A percentile compares a stretch with the other conserved stretches of the same genome.
Conservation (phyloP, 2,329 filamentous ascomycete genomes). For the Trichoderma atrobrunneum region DNA sequence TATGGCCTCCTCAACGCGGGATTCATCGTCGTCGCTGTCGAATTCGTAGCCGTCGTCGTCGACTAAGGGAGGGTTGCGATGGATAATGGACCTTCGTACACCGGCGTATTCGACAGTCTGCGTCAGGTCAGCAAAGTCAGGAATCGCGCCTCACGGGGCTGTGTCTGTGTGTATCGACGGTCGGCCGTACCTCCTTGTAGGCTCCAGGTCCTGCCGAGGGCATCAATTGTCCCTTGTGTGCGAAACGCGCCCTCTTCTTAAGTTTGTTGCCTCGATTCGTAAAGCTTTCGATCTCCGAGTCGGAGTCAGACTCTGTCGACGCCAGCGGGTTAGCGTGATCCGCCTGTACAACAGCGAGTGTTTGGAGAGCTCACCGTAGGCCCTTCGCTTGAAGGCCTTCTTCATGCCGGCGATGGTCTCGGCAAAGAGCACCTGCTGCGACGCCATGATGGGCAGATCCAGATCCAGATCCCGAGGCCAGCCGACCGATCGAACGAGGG, state of each 20-base stretch:
- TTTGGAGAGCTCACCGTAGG: slow-evolving; percentile 50
- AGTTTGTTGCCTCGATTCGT: slow-evolving; percentile 78
- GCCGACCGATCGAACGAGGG: slow-evolving; percentile 8
- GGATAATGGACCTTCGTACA: slow-evolving; percentile 68
- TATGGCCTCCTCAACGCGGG: slow-evolving; percentile 58
- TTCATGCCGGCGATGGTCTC: slow-evolving; percentile 68
- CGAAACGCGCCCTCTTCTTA: slow-evolving; percentile 70
- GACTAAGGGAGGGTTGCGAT: slow-evolving; percentile 67
- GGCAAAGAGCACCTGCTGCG: slow-evolving; percentile 60
- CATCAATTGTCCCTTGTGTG: slow-evolving; percentile 67
- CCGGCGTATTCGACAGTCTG: slow-evolving; percentile 73
- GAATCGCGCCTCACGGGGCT: slow-evolving; percentile 17
- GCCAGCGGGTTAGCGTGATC: not conserved
- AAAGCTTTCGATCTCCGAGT: slow-evolving; percentile 65
- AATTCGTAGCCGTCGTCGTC: slow-evolving; percentile 78
- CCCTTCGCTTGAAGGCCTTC: slow-evolving; percentile 62
- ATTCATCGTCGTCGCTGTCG: slow-evolving; percentile 69
- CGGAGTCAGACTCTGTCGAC: slow-evolving; percentile 69
- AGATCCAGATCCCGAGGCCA: not conserved
- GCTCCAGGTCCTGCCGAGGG: slow-evolving; percentile 62
- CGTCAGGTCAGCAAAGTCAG: slow-evolving; percentile 25
- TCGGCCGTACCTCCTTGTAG: slow-evolving; percentile 64
- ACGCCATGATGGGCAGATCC: slow-evolving; percentile 36
- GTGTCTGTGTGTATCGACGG: not conserved
- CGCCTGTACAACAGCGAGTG: not conserved